Conservation (phyloP, 2,329 filamentous ascomycete species). For the Pseudogymnoascus verrucosus region DNA sequence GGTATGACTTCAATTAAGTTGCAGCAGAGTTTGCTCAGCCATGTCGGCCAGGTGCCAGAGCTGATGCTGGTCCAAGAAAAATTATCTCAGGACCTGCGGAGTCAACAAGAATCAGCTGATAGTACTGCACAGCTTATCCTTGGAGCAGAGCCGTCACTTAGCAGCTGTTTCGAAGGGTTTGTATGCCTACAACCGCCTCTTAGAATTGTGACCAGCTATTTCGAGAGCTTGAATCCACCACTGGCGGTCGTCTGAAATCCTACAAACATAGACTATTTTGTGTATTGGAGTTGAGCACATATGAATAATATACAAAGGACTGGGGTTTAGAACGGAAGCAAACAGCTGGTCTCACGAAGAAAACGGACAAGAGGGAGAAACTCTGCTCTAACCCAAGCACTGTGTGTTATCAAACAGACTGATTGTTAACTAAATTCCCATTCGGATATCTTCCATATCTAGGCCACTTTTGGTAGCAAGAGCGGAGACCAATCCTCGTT, state of each 20-base stretch:
- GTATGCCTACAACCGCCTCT: not conserved
- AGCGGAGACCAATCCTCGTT: constrained; percentile 11
- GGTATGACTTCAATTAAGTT: not conserved
- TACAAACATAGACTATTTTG: not conserved
- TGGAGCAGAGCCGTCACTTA: not conserved
- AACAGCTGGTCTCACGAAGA: not conserved
- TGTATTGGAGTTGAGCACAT: not conserved
- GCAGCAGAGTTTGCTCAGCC: not conserved
- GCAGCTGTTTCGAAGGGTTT: not conserved
- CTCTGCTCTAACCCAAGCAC: not conserved
- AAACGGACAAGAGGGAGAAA: not conserved
- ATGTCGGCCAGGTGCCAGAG: not conserved
- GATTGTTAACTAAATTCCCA: not conserved
- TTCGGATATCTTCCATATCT: not conserved
- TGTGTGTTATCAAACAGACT: not conserved
- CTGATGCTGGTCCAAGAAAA: not conserved
- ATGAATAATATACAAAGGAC: not conserved
- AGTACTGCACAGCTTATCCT: not conserved
- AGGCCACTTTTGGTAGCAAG: not conserved
- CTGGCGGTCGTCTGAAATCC: not conserved
- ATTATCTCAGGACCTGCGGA: not conserved
- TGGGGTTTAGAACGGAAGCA: not conserved
- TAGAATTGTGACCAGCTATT: not conserved
- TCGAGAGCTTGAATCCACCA: not conserved
- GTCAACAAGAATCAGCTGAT: not conserved